phyloP scores from a whole-genome alignment of 176 grass and related monocot species.

The Ananas comosus region DNA sequence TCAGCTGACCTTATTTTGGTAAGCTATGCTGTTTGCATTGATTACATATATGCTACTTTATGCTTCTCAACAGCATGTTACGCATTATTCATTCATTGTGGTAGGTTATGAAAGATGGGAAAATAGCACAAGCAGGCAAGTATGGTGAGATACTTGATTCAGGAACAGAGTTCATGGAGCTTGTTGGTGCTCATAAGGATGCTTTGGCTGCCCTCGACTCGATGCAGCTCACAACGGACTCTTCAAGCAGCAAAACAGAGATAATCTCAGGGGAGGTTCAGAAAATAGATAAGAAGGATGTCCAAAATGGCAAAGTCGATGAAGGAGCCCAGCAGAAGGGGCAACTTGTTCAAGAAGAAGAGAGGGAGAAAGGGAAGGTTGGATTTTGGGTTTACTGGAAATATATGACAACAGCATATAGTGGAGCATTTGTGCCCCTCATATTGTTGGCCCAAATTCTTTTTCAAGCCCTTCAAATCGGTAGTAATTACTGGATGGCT shows the following conservation, averaged over 20 bases:
- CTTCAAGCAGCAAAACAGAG: not conserved
- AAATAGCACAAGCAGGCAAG: slow-evolving; percentile 63
- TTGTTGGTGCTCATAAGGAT: slow-evolving; percentile 63
- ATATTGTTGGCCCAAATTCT: slow-evolving; percentile 63
- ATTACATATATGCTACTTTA: not conserved
- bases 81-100: not conserved
- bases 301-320: slow-evolving; percentile 31
- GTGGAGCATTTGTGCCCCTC: slow-evolving; percentile 59
- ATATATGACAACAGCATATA: slow-evolving; percentile 69
- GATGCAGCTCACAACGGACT: slow-evolving; percentile 14
- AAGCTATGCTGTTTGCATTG: slow-evolving; percentile 13
- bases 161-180: slow-evolving; percentile 66
- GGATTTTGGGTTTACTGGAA: slow-evolving; percentile 89
- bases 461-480: slow-evolving; percentile 81
- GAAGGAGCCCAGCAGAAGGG: slow-evolving; percentile 28
- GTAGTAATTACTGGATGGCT: slow-evolving; percentile 91
- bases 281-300: slow-evolving; percentile 24
- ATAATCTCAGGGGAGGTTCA: slow-evolving; percentile 6
- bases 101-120: slow-evolving; percentile 69
- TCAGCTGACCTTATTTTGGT: slow-evolving; percentile 86
- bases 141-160: slow-evolving; percentile 54
- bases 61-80: not conserved
- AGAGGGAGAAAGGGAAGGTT: slow-evolving; percentile 80
- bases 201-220: slow-evolving; percentile 43
- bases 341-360: slow-evolving; percentile 85